A percentile compares a stretch with the other conserved stretches of the same genome.
These are phyloP conservation scores for Trichoderma gracile DNA, from an alignment of 2,329 filamentous ascomycete genomes.

Conservation along the genomic window DNA sequence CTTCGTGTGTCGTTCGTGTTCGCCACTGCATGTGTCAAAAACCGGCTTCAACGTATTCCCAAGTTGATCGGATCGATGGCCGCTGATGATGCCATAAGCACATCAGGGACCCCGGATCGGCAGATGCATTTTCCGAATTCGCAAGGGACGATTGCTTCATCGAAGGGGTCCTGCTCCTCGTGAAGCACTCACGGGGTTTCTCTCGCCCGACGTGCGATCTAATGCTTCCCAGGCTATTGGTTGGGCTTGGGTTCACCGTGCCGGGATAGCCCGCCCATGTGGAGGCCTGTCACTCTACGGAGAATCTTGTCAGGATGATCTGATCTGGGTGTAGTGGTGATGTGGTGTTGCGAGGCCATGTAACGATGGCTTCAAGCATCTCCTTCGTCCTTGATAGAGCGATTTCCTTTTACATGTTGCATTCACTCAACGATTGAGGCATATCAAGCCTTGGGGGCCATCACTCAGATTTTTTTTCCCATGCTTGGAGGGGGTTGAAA, in stretches of 20 bases:
- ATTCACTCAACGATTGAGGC: not conserved
- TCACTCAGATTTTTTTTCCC: not conserved
- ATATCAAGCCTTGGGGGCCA: not conserved
- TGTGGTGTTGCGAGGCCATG: not conserved
- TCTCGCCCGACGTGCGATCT: too few species aligned
- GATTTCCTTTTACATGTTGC: constrained; percentile 7
- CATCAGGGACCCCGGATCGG: not conserved
- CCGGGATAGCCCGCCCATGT: too few species aligned
- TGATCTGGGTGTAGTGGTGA: not conserved
- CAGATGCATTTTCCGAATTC: not conserved
- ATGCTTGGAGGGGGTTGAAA: not conserved
- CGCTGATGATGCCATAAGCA: constrained; percentile 10
- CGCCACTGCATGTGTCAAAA: constrained; percentile 2
- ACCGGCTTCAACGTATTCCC: not conserved
- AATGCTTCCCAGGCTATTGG: too few species aligned
- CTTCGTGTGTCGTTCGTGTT: not conserved
- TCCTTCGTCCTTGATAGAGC: not conserved
- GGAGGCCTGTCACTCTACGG: too few species aligned
- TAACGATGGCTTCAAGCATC: not conserved
- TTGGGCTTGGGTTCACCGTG: too few species aligned
- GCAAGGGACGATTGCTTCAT: too few species aligned
- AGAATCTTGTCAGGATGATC: too few species aligned
- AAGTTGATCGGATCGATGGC: not conserved
- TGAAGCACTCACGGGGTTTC: not conserved
- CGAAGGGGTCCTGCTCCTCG: not conserved